phyloP scores from a whole-genome alignment of 2,329 filamentous ascomycete genomes.

The Parafenestella ontariensis region DNA sequence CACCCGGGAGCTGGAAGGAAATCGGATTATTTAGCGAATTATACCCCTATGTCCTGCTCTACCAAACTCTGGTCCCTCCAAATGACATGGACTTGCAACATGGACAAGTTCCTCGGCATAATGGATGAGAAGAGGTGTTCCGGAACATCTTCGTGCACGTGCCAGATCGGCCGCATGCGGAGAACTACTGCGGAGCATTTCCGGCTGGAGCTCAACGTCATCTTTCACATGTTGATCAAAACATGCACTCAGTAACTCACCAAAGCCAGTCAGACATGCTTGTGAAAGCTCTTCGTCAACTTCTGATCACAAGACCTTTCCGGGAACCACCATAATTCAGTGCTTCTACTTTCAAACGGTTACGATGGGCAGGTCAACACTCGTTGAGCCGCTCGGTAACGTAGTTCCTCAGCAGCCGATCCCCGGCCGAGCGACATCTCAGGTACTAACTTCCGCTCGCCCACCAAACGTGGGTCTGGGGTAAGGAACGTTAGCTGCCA shows the following conservation, averaged over 20 bases:
- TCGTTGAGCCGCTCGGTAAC: conserved; percentile 15
- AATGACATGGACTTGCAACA: background rate
- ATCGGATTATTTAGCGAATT: conserved; percentile 20
- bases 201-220: conserved; percentile 37
- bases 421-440: conserved; percentile 35
- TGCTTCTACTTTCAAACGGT: background rate
- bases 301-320: conserved; percentile 1
- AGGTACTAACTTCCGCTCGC: conserved; percentile 42
- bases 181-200: conserved; percentile 27
- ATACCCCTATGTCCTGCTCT: conserved; percentile 22
- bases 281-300: conserved; percentile 11
- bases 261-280: conserved; percentile 21
- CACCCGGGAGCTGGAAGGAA: background rate
- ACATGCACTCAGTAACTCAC: conserved; percentile 11
- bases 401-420: conserved; percentile 33
- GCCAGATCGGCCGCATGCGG: conserved; percentile 26
- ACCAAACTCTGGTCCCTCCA: background rate
- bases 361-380: conserved; percentile 1
- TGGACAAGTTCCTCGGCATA: background rate
- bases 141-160: conserved; percentile 30
- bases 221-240: conserved; percentile 41
- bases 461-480: conserved; percentile 42
- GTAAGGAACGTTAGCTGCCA: conserved; percentile 27
- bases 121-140: conserved; percentile 1
- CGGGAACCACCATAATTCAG: background rate